These are phyloP conservation scores for Leucoagaricus sp. DNA, from an alignment of 1,284 basidiomycete genomes.

Conservation along the genomic window DNA sequence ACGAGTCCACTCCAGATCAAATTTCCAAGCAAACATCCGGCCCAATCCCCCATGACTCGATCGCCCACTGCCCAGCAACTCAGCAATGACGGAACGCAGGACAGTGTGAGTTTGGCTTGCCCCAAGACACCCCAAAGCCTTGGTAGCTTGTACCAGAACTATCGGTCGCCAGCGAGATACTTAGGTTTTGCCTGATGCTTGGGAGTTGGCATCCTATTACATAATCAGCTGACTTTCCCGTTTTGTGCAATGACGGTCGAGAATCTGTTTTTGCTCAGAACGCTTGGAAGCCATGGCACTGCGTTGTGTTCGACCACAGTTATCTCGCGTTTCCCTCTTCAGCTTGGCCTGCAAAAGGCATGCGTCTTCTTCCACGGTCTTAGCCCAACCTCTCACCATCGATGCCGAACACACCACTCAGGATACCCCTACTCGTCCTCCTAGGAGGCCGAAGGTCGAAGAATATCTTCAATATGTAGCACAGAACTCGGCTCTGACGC, in stretches of 20 bases:
- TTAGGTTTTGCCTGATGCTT: too few relatives aligned
- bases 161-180: too few relatives aligned
- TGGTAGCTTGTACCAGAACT: too few relatives aligned
- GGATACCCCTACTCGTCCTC: neutral
- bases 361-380: neutral
- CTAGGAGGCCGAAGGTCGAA: slow-evolving; percentile 6
- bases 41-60: too few relatives aligned
- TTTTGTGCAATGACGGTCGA: neutral
- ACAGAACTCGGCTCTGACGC: slow-evolving; percentile 30
- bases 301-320: slow-evolving; percentile 1
- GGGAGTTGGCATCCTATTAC: too few relatives aligned
- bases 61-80: too few relatives aligned
- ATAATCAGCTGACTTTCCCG: neutral
- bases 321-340: neutral
- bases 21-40: too few relatives aligned
- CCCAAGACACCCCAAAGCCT: too few relatives aligned
- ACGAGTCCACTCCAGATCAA: too few relatives aligned
- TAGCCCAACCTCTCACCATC: neutral
- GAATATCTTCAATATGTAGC: slow-evolving; percentile 14
- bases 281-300: slow-evolving; percentile 3
- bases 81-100: too few relatives aligned
- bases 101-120: too few relatives aligned
- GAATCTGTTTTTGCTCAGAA: neutral
- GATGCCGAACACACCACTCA: neutral
- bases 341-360: neutral